phyloP scores from a whole-genome alignment of 176 grass and related monocot genomes.

The Neostapfia colusana region DNA sequence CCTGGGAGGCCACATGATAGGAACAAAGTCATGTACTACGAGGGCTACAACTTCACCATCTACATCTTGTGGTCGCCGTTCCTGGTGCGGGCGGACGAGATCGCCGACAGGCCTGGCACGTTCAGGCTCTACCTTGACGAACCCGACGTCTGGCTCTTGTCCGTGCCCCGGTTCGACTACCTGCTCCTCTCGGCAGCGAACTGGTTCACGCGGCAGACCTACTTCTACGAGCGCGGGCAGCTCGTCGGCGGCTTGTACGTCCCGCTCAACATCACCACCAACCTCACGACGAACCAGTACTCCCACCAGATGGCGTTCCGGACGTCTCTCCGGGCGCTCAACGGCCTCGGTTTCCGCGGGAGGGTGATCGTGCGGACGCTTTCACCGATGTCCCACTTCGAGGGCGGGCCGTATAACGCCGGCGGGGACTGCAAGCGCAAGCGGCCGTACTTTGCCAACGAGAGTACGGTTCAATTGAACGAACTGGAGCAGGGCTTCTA shows the following conservation, averaged over 20 bases:
- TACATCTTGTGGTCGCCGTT: slow-evolving; percentile 71
- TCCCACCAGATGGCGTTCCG: slow-evolving; percentile 58
- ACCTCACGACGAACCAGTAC: slow-evolving; percentile 45
- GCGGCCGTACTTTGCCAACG: slow-evolving; percentile 46
- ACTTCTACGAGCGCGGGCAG: slow-evolving; percentile 50
- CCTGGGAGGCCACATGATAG: neutral
- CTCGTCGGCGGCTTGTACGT: slow-evolving; percentile 60
- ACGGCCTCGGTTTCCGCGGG: slow-evolving; percentile 21
- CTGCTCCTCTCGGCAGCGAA: slow-evolving; percentile 69
- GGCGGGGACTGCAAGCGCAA: slow-evolving; percentile 60
- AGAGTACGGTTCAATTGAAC: slow-evolving; percentile 37
- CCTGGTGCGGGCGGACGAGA: slow-evolving; percentile 47
- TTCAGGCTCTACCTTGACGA: slow-evolving; percentile 69
- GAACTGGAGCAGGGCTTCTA: slow-evolving; percentile 50
- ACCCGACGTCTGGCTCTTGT: slow-evolving; percentile 53
- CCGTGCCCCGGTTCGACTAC: slow-evolving; percentile 50
- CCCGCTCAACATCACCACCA: slow-evolving; percentile 47
- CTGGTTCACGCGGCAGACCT: slow-evolving; percentile 58
- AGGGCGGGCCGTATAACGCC: slow-evolving; percentile 63
- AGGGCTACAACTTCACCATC: slow-evolving; percentile 54
- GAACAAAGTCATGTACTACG: slow-evolving; percentile 42
- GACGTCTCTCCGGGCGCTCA: slow-evolving; percentile 44
- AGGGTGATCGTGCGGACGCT: slow-evolving; percentile 60
- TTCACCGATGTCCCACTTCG: slow-evolving; percentile 73
- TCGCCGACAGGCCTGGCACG: slow-evolving; percentile 18